These are phyloP conservation scores for Solanum chacoense DNA, from an alignment of 305 asterid genomes.

Conservation along the genomic window DNA sequence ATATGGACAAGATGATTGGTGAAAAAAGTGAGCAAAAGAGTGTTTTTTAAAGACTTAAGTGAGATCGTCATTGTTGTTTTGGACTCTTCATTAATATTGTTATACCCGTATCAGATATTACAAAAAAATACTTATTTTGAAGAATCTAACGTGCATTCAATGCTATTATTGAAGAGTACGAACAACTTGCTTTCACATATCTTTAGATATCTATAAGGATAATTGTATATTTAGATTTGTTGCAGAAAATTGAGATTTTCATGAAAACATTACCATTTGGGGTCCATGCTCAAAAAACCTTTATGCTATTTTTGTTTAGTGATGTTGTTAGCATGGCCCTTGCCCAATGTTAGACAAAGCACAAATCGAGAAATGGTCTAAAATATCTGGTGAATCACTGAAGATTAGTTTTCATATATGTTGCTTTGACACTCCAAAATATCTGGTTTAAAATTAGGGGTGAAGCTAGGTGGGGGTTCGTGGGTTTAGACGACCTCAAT, in stretches of 20 bases:
- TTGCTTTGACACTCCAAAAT: background rate
- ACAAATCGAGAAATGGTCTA: background rate
- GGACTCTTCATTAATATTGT: background rate
- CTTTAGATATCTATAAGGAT: background rate
- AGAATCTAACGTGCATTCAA: accelerated
- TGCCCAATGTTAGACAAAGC: background rate
- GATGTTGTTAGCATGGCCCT: background rate
- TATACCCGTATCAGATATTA: too few species aligned
- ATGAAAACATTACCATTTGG: background rate
- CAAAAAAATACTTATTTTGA: too few species aligned
- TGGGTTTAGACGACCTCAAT: too few species aligned
- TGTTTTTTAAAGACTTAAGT: background rate
- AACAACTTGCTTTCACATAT: background rate
- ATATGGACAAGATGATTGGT: background rate
- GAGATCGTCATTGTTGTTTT: too few species aligned
- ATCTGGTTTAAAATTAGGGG: too few species aligned
- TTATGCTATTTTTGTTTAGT: background rate
- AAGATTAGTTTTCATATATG: background rate
- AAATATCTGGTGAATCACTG: background rate
- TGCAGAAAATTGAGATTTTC: background rate
- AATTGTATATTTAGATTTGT: background rate
- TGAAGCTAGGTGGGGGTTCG: too few species aligned
- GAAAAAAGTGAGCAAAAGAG: background rate
- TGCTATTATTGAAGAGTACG: background rate
- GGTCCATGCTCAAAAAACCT: background rate